Evolutionary conservation across 139 green algal species (phyloP).

Genomic region (Tetradesmus obliquus): DNA sequence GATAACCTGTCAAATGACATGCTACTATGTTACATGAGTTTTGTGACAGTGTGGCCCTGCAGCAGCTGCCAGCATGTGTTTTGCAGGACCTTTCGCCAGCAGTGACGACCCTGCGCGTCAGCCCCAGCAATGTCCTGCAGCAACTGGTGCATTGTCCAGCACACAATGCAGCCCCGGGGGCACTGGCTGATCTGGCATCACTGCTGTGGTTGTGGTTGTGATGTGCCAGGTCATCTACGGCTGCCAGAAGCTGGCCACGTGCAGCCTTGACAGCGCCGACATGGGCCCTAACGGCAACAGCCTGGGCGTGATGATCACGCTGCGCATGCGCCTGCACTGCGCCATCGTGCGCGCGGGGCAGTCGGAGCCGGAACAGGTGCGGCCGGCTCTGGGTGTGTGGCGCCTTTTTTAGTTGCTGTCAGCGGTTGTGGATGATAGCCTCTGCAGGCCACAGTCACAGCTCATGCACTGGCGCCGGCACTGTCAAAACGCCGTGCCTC

Average conservation of each 20-base stretch:
- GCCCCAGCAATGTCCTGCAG: too few species aligned
- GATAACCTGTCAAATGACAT: not conserved
- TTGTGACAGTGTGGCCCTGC: not conserved
- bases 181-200: not conserved
- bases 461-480: not conserved
- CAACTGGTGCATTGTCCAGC: too few species aligned
- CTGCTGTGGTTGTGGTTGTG: not conserved
- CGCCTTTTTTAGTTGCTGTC: not conserved
- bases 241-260: slow-evolving; percentile 67
- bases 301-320: slow-evolving; percentile 92
- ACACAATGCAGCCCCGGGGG: too few species aligned
- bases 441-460: not conserved
- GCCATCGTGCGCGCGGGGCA: slow-evolving; percentile 72
- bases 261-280: slow-evolving; percentile 51
- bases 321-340: slow-evolving; percentile 96
- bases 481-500: not conserved
- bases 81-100: not conserved
- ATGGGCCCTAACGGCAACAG: slow-evolving; percentile 21
- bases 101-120: too few species aligned
- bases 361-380: slow-evolving; percentile 53
- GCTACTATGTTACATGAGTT: not conserved
- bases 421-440: not conserved
- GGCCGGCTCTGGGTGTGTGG: not conserved
- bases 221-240: slow-evolving; percentile 82
- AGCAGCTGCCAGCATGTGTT: not conserved